Conservation (phyloP, 2,329 filamentous ascomycete genomes). For the Beauveria asiatica region DNA sequence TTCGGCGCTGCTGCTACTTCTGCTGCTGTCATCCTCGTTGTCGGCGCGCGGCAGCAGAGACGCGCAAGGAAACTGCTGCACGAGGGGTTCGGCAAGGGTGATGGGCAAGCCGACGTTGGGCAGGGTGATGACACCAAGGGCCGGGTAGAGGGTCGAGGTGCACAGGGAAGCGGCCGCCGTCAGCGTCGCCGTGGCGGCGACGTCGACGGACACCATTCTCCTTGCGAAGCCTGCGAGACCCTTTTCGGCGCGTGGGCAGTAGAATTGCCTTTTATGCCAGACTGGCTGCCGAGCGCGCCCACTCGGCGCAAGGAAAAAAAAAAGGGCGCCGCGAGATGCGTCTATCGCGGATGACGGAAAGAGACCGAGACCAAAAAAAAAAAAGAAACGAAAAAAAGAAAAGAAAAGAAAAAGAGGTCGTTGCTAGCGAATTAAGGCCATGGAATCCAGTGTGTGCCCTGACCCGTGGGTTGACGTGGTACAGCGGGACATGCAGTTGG, state of each 20-base stretch:
- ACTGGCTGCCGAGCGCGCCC: too few relatives aligned
- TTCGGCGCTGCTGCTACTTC: not conserved
- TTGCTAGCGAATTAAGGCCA: slow-evolving; percentile 1
- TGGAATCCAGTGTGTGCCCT: not conserved
- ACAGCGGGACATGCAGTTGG: not conserved
- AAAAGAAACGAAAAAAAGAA: not conserved
- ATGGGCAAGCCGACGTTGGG: slow-evolving; percentile 41
- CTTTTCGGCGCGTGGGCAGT: too few relatives aligned
- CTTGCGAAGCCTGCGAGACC: not conserved
- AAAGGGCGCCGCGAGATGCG: not conserved
- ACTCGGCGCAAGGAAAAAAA: too few relatives aligned
- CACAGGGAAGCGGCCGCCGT: slow-evolving; percentile 27
- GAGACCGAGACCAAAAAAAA: not conserved
- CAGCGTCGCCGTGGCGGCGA: slow-evolving; percentile 17
- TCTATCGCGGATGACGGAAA: not conserved
- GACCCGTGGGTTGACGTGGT: not conserved
- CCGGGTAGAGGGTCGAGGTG: slow-evolving; percentile 34
- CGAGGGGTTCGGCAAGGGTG: slow-evolving; percentile 49
- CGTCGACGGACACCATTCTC: slow-evolving; percentile 9
- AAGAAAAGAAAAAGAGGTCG: not conserved
- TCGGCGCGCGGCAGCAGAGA: slow-evolving; percentile 17
- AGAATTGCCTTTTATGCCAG: too few relatives aligned
- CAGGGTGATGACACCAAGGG: slow-evolving; percentile 40
- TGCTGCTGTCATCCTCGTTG: not conserved
- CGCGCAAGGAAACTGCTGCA: slow-evolving; percentile 38